Conservation (phyloP, 106 monocot genomes). For the Allium cepa region DNA sequence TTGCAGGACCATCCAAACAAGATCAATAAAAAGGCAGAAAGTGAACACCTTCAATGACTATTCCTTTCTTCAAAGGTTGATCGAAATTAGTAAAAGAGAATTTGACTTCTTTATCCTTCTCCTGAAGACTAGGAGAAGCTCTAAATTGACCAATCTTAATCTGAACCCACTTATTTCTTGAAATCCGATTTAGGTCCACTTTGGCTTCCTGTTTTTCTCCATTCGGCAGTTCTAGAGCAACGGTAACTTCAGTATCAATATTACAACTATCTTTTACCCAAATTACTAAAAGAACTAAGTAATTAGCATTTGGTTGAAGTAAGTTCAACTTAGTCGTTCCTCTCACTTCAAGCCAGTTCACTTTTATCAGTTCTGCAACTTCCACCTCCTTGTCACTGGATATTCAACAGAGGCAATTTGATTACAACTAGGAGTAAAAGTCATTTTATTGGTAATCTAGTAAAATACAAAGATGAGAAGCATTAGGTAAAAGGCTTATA, state of each 20-base stretch:
- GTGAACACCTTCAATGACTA: not conserved
- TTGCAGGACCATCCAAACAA: no score
- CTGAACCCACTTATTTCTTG: not conserved
- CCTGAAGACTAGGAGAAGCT: not conserved
- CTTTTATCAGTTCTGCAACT: not conserved
- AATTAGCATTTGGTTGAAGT: not conserved
- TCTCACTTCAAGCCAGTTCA: not conserved
- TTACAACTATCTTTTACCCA: not conserved
- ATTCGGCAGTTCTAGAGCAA: not conserved
- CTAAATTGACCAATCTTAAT: not conserved
- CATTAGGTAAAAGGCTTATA: no score
- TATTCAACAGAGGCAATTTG: not conserved
- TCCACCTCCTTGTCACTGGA: not conserved
- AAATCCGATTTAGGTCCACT: not conserved
- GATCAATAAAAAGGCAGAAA: not conserved
- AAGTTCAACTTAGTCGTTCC: not conserved
- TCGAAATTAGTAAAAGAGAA: not conserved
- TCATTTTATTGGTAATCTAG: not conserved
- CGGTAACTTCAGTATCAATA: not conserved
- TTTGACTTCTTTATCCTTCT: not conserved
- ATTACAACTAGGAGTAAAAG: not conserved
- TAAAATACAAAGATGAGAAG: not conserved
- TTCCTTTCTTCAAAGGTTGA: conserved; percentile 1
- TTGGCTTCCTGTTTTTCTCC: not conserved
- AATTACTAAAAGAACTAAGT: not conserved